phyloP scores from a whole-genome alignment of 306 rosid species.

The Pachyrhizus erosus region DNA sequence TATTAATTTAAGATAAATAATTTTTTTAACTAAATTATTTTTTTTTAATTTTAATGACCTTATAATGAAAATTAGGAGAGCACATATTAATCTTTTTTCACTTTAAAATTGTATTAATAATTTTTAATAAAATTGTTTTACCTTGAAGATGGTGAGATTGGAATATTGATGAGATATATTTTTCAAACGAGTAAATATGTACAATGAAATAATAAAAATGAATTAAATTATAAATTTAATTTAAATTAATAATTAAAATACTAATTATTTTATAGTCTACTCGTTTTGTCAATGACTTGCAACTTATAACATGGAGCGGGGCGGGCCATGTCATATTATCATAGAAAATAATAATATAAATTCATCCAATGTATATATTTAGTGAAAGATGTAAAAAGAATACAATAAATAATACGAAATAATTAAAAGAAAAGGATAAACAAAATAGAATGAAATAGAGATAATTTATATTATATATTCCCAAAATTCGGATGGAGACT shows the following conservation, averaged over 20 bases:
- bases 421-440: background rate
- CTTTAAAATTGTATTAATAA: background rate
- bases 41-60: too few relatives aligned
- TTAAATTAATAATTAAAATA: too few relatives aligned
- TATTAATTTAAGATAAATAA: too few relatives aligned
- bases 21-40: too few relatives aligned
- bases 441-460: too few relatives aligned
- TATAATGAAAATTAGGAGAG: too few relatives aligned
- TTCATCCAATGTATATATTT: background rate
- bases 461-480: background rate
- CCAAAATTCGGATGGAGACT: background rate
- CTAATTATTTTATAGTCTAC: too few relatives aligned
- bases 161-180: background rate
- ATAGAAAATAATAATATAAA: background rate
- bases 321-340: too few relatives aligned
- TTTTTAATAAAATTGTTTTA: too few relatives aligned
- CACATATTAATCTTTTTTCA: too few relatives aligned
- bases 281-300: background rate
- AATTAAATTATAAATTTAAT: too few relatives aligned
- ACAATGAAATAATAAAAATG: background rate
- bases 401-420: background rate
- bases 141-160: background rate
- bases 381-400: background rate
- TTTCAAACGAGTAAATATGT: background rate
- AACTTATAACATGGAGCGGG: too few relatives aligned